Base-by-base conservation (phyloP, 2,329 filamentous ascomycete genomes). In the Dichotomopilus funicola region DNA sequence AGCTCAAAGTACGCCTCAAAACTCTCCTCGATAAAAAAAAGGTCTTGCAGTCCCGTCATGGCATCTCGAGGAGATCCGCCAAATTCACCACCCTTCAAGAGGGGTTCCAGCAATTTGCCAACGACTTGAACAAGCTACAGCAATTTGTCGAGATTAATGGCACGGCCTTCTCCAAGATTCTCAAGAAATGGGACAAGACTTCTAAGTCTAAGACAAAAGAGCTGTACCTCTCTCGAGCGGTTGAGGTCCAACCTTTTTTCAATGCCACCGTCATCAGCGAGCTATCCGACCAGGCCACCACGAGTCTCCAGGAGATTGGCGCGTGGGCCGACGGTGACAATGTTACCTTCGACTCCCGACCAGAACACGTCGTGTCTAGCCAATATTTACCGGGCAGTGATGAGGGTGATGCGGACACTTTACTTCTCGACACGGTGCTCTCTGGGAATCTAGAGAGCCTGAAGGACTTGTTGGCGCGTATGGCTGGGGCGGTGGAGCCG, bases 111-210 rank as follows among this genome's bases (percentile, higher is more conserved):
- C 90, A 97, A 70, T 99, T 99, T 70, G 91, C 91, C 67, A 92
- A 89, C 67, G 94, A 99, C 68, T 75, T 99, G 46, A 96, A 96
- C 75, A 99, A 99, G 73, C 81, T 99, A 12, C 91, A 96, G 77
- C 94, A 97, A 76, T 99, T 97, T 72, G 91, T 99, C 62, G 92
- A 97, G 71, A 89, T 97, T 68, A 99, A 99, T 69, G 92, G 94
- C 66, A 96, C 90, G 1, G 94, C 91, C 12, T 96, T 97, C 70
- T 96, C 92, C 34, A 99, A 99, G 72, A 99, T 99, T 57, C 76
- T 99, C 61, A 99, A 99, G 75, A 99, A 99, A 82, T 99, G 94
- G 94, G 94, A 99, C 74, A 99, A 99, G 81, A 96, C 91, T 1
- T 96, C 92, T 63, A 99, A 97, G 79, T 97, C 92, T 51, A 92